Base-by-base conservation (phyloP, 2,329 filamentous ascomycete genomes). In the Aspergillus puulaauensis region DNA sequence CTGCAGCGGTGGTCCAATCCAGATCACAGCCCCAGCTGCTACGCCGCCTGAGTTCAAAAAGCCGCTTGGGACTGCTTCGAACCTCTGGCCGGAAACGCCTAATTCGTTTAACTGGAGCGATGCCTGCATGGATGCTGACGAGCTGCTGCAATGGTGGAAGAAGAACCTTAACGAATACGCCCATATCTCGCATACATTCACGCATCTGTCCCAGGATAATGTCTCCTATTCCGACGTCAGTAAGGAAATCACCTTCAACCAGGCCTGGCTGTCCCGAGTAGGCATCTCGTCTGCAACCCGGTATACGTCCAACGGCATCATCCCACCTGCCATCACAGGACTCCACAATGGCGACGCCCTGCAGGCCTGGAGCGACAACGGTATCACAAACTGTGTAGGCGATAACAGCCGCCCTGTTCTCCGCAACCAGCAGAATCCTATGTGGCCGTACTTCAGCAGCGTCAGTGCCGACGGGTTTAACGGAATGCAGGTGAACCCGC, bases 261-360 rank as follows among this genome's bases (percentile, higher is more conserved):
- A 82, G 61, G 82, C 78, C 9, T 87, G 84, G 83, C 68, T 86
- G 43, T 75, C 78, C 59, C 80, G 84, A 63, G 75, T 80, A 9
- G 82, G 82, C 12, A 73, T 86, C 55, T 74, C 75, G 56, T 62
- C 71, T 24, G 79, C 79, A 15, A 68, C 66, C 21, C 75, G 75
- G 43, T 86, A 80, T 68, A 86, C 82, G 19, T 60, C 73, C 2
- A 77, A 79, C 39, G 84, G 84, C 33, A 77, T 87, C 52, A 84
- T 87, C 57, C 85, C 85, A 2, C 84, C 85, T 1, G 84, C 83
- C 35, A 87, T 87, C 58, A 87, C 85, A 1, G 85, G 85, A 51
- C 68, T 87, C 21, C 83, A 86, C 73, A 87, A 87, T 62, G 84
- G 82, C 17, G 85, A 87, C 69, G 84, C 79, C 11, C 79, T 87